A percentile compares a stretch with the other conserved stretches of the same genome.
phyloP scores from a whole-genome alignment of 495 filamentous ascomycete genomes.

The Polyplosphaeria fusca region DNA sequence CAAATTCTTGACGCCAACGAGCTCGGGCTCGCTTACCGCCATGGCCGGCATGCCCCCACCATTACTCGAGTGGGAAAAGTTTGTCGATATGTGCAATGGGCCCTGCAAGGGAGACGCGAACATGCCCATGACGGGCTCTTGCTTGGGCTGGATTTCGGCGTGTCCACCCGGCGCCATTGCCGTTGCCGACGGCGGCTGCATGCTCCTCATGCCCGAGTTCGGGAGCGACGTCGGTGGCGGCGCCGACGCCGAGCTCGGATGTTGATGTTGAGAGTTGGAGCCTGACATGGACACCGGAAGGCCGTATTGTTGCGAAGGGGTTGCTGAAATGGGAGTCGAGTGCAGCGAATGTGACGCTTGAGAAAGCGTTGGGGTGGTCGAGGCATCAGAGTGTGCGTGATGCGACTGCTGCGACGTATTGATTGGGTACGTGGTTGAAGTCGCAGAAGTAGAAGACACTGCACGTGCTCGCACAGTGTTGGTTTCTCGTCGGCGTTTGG shows the following conservation, averaged over 20 bases:
- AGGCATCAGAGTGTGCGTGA: neutral
- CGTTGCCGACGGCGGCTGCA: neutral
- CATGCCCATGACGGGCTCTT: slow-evolving; percentile 27
- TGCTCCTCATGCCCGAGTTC: neutral
- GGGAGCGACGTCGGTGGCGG: slow-evolving; percentile 10
- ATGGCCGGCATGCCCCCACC: no score
- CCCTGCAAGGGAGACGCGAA: slow-evolving; percentile 26
- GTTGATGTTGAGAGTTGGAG: neutral
- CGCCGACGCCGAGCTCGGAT: neutral
- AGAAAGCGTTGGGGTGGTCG: neutral
- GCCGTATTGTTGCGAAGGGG: neutral
- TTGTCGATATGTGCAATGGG: slow-evolving; percentile 1
- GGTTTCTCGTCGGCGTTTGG: slow-evolving; percentile 67
- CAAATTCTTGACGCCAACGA: slow-evolving; percentile 26
- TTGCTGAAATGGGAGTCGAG: slow-evolving; percentile 1
- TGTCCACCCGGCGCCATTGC: neutral
- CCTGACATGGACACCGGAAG: slow-evolving; percentile 5
- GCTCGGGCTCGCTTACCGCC: slow-evolving; percentile 20
- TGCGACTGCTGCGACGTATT: slow-evolving; percentile 2
- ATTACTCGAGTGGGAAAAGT: slow-evolving; percentile 8
- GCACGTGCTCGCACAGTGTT: slow-evolving; percentile 42
- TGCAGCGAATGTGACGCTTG: no score
- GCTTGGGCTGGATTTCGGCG: slow-evolving; percentile 14
- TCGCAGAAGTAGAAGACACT: slow-evolving; percentile 31
- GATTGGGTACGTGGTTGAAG: slow-evolving; percentile 29